Percentiles rank a stretch among this genome's conserved stretches.
Evolutionary conservation across 306 rosid species (phyloP).

Genomic region (Hylodesmum podocarpum): DNA sequence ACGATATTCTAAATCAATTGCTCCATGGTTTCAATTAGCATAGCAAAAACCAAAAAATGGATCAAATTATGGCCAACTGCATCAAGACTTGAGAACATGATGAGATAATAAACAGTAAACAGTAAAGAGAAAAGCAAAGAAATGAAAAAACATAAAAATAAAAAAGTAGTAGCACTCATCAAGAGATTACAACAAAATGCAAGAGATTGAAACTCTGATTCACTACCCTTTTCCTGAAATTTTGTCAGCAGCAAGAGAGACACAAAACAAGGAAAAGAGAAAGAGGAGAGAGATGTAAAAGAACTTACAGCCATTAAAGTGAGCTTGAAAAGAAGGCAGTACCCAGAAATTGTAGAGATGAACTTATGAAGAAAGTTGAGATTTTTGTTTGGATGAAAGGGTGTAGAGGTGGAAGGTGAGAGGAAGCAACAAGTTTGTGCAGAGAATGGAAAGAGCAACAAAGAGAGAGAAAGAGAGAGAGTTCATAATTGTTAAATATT

Average conservation of each 20-base stretch:
- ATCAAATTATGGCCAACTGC: constrained; percentile 25
- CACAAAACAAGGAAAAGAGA: not conserved
- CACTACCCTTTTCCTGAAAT: not conserved
- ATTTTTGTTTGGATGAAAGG: constrained; percentile 31
- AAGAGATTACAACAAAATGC: constrained; percentile 25
- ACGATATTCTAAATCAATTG: not conserved
- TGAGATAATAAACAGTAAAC: not conserved
- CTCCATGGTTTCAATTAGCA: not conserved
- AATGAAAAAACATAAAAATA: not conserved
- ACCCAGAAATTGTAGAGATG: constrained; percentile 24
- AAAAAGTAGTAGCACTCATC: not conserved
- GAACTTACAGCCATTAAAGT: constrained; percentile 65
- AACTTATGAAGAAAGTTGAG: constrained; percentile 31
- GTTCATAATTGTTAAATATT: too few species aligned
- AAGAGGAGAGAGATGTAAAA: not conserved
- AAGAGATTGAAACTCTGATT: constrained; percentile 20
- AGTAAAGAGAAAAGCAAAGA: not conserved
- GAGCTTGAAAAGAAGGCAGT: constrained; percentile 25
- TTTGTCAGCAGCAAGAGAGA: constrained; percentile 28
- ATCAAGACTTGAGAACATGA: constrained; percentile 13
- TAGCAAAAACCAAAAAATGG: not conserved
- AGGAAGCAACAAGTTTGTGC: constrained; percentile 21
- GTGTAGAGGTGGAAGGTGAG: constrained; percentile 1
- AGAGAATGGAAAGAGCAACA: constrained; percentile 28
- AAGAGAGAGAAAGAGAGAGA: constrained; percentile 11